Percentiles rank a stretch among this genome's conserved stretches.
Evolutionary conservation across 495 filamentous ascomycete genomes (phyloP).

Genomic region (Aspergillus mulundensis): DNA sequence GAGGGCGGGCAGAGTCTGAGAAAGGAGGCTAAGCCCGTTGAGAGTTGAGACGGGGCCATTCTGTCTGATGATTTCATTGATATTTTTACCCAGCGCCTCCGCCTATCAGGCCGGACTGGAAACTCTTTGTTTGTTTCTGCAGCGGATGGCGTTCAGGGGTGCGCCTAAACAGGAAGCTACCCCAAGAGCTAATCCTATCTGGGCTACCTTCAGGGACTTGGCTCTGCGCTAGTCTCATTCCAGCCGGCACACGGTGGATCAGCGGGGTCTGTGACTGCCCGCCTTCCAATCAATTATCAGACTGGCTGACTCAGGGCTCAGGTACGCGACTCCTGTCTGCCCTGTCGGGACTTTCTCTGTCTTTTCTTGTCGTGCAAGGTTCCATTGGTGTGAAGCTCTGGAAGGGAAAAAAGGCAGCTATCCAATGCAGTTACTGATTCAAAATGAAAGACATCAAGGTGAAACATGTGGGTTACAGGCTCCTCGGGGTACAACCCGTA

Average conservation of each 20-base stretch:
- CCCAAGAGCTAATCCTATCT: background rate
- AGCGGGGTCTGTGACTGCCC: background rate
- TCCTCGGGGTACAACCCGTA: background rate
- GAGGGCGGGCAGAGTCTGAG: background rate
- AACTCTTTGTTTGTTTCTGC: constrained; percentile 5
- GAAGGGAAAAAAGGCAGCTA: background rate
- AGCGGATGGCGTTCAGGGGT: constrained; percentile 12
- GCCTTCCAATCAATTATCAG: background rate
- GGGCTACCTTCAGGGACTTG: background rate
- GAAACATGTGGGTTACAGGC: background rate
- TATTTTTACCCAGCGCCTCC: background rate
- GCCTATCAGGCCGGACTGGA: background rate
- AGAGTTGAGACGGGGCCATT: background rate
- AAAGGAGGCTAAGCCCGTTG: background rate
- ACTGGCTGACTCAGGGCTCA: background rate
- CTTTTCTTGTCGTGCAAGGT: background rate
- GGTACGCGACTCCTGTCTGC: background rate
- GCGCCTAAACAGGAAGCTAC: constrained; percentile 9
- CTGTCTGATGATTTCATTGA: background rate
- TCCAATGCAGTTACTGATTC: background rate
- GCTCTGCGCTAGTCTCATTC: background rate
- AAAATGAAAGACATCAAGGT: background rate
- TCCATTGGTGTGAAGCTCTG: background rate
- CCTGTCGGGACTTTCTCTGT: background rate
- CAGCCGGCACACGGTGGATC: background rate